Base-by-base conservation (phyloP, 495 filamentous ascomycete genomes). In the Hypoxylon crocopeplum region DNA sequence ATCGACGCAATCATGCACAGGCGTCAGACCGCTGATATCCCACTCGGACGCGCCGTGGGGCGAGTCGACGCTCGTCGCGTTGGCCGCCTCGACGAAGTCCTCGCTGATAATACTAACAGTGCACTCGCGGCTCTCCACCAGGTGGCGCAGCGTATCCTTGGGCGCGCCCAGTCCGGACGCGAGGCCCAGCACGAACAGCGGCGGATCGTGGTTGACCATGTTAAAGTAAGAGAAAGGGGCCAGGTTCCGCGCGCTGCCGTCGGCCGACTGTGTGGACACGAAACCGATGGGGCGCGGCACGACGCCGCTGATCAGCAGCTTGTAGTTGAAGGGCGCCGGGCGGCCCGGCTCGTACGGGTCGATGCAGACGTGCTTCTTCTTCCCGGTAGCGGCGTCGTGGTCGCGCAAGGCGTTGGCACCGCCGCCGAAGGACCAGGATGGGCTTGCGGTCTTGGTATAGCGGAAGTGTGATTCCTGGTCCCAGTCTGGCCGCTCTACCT, bases 51-150 rank as follows among this genome's bases (percentile, higher is more conserved):
- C 75, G 0, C 89, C 92, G 38, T 87, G 86, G 0, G 93, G 92
- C 0, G 90, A 82, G 66, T 97, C 90, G 67, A 96, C 82, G 11
- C 82, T 77, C 7, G 86, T 83, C 15, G 83, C 80, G 69, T 98
- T 97, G 15, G 93, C 93, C 0, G 93, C 93, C 74, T 97, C 93
- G 54, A 95, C 64, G 66, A 86, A 95, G 71, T 86, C 83, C 75
- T 96, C 92, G 0, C 82, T 85, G 59, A 97, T 88, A 51, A 97
- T 88, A 68, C 94, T 97, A 69, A 97, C 88, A 15, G 87, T 86
- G 71, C 87, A 88, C 74, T 98, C 93, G 24, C 80, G 71, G 0
- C 81, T 85, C 30, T 87, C 87, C 30, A 76, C 62, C 40, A 98
- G 75, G 69, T 96, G 95, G 62, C 75, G 77, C 56, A 95, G 72